Evolutionary conservation across 2,329 filamentous ascomycete genomes (phyloP), one percentile per base, ranked within the genome.

Genomic region (Colletotrichum sp.): DNA sequence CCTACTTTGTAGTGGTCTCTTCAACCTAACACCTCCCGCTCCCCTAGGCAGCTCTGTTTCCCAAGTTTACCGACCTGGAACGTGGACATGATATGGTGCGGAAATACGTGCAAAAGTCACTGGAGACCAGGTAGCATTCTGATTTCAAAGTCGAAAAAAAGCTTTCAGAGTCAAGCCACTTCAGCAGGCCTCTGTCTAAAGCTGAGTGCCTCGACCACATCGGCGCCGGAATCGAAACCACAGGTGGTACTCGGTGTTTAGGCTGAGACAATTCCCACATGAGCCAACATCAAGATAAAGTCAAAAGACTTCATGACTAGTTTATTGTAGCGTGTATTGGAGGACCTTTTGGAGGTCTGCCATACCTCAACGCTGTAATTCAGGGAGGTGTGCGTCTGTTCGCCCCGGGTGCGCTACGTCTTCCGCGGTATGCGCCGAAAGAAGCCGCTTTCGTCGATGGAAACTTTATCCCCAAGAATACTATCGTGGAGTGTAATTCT

Each of bases 191-290:
- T 9, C n/a, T 69, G 9, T n/a, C 30, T 12, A 21, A 57, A 24
- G 52, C 66, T 8, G 66, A 69, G 30, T 69, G 66, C 7, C 66
- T 69, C 6, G 83, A 80, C 80, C 81, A 83, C 8, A 76, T 79
- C 5, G 82, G 82, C 21, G 81, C 79, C 39, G 80, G 79, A 8
- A 83, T 78, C 3, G 83, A 82, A 8, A 84, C 80, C 0, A 84
- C 79, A 3, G 81, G 66, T 3, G 66, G 44, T n/a, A 69, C 30
- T 28, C 26, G 26, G 26, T 28, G 26, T 28, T 28, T 28, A 28
- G 26, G 26, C 26, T 28, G 26, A 28, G 26, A 28, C 26, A 28
- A 28, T 28, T 28, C 26, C 26, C 26, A 28, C 26, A 28, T 28
- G 26, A 28, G 26, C 26, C 26, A 28, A 44, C 30, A 57, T 15